Conservation (phyloP, 306 rosid species). For the Quercus engelmannii region DNA sequence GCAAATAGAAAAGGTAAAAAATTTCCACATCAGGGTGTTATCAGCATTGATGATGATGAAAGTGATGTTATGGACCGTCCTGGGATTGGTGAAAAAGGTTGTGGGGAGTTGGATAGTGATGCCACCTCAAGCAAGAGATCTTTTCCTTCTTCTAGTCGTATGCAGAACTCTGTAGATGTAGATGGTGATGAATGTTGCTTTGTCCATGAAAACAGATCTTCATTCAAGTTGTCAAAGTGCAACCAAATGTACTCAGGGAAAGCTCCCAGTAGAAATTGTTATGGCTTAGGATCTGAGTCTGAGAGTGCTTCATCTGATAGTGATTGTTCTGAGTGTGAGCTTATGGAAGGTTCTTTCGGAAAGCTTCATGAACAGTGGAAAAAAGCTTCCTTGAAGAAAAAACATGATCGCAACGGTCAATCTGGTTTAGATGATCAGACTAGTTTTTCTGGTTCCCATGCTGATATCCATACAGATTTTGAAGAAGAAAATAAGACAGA, state of each 20-base stretch:
- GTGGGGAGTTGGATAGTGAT: constrained; percentile 78
- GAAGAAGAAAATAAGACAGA: constrained; percentile 32
- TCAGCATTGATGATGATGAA: constrained; percentile 67
- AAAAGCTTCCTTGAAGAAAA: constrained; percentile 59
- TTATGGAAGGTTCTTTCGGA: constrained; percentile 47
- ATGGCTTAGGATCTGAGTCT: constrained; percentile 37
- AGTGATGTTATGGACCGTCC: constrained; percentile 32
- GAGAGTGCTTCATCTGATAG: constrained; percentile 49
- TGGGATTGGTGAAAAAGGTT: constrained; percentile 34
- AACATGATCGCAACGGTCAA: constrained; percentile 34
- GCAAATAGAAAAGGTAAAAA: constrained; percentile 33
- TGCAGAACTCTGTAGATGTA: constrained; percentile 20
- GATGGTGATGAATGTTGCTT: constrained; percentile 39
- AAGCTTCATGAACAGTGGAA: constrained; percentile 67
- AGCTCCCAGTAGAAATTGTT: constrained; percentile 38
- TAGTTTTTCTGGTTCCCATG: constrained; percentile 56
- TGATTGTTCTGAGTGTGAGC: constrained; percentile 82
- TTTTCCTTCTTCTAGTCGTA: constrained; percentile 28
- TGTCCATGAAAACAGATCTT: constrained; percentile 33
- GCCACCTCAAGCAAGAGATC: constrained; percentile 59
- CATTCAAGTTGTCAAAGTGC: constrained; percentile 35
- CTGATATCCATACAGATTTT: constrained; percentile 21
- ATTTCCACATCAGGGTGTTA: constrained; percentile 35
- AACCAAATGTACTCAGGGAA: constrained; percentile 33
- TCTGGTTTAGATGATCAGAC: constrained; percentile 40